A percentile compares a stretch with the other conserved stretches of the same genome.
Evolutionary conservation across 345 rosid genomes (phyloP).

Genomic region (Gossypium mustelinum): DNA sequence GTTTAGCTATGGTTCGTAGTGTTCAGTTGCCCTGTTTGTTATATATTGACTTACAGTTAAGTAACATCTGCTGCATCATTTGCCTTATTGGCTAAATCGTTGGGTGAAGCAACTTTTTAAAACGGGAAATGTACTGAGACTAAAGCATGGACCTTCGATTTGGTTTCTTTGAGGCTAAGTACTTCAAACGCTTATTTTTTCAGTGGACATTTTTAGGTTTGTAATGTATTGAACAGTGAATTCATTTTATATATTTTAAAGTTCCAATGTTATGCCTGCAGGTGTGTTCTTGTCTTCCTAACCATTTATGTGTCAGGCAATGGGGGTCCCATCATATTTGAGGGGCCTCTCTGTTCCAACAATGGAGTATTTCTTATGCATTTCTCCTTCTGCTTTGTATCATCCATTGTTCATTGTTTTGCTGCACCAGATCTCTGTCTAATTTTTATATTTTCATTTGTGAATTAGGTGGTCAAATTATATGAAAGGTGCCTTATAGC

Average conservation of each 20-base stretch:
- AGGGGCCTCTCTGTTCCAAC: slow-evolving; percentile 85
- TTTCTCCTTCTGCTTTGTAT: slow-evolving; percentile 65
- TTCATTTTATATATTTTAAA: slow-evolving; percentile 48
- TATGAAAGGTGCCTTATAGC: slow-evolving; percentile 96
- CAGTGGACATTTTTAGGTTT: slow-evolving; percentile 63
- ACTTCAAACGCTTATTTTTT: slow-evolving; percentile 75
- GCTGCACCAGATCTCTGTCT: slow-evolving; percentile 10
- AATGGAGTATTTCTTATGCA: slow-evolving; percentile 85
- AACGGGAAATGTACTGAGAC: slow-evolving; percentile 95
- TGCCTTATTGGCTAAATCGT: slow-evolving; percentile 95
- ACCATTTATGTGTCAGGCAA: slow-evolving; percentile 89
- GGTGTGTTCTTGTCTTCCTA: slow-evolving; percentile 92
- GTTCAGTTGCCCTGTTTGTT: slow-evolving; percentile 55
- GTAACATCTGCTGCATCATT: slow-evolving; percentile 89
- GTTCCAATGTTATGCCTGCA: slow-evolving; percentile 92
- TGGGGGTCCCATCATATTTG: slow-evolving; percentile 79
- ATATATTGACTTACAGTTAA: slow-evolving; percentile 78
- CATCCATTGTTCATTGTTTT: slow-evolving; percentile 23
- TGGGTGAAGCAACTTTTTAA: slow-evolving; percentile 95
- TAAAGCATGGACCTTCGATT: slow-evolving; percentile 83
- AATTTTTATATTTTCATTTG: slow-evolving; percentile 23
- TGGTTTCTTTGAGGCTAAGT: slow-evolving; percentile 97
- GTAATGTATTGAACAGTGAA: background rate
- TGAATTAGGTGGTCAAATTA: slow-evolving; percentile 72
- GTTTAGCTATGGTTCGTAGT: slow-evolving; percentile 41